These are phyloP conservation scores for Trichoderma koningii DNA, from an alignment of 2,329 filamentous ascomycete species.

Conservation along the genomic window DNA sequence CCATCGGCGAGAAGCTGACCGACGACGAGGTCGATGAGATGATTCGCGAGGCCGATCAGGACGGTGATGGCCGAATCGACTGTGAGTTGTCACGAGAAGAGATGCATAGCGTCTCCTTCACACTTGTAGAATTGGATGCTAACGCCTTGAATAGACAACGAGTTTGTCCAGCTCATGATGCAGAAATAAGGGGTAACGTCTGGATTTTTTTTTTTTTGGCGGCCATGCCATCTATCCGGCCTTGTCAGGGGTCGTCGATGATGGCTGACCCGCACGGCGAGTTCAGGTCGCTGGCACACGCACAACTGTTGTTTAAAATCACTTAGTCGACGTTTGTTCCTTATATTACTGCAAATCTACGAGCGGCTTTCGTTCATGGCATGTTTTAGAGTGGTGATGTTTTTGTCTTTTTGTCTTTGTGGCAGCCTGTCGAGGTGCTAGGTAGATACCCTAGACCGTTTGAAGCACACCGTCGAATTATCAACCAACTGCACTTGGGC, in stretches of 20 bases:
- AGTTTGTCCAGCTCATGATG: constrained; percentile 95
- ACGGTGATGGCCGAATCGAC: constrained; percentile 85
- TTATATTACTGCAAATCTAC: constrained; percentile 38
- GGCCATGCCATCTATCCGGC: constrained; percentile 25
- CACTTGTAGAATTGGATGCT: not conserved
- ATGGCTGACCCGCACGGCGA: constrained; percentile 19
- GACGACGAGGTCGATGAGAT: constrained; percentile 92
- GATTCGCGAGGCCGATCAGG: constrained; percentile 89
- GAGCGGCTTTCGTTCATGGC: constrained; percentile 37
- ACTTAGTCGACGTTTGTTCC: constrained; percentile 32
- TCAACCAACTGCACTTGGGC: not conserved
- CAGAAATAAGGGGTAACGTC: constrained; percentile 67
- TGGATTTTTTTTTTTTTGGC: constrained; percentile 25
- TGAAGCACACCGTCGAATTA: constrained; percentile 15
- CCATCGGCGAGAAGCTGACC: constrained; percentile 87
- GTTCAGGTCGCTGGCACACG: constrained; percentile 19
- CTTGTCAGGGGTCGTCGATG: constrained; percentile 18
- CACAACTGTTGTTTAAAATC: constrained; percentile 22
- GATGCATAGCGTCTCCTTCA: not conserved
- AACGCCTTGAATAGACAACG: constrained; percentile 65
- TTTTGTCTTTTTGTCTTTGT: constrained; percentile 29
- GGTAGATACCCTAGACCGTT: constrained; percentile 18
- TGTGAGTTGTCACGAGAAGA: constrained; percentile 59
- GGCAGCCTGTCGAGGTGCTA: constrained; percentile 17
- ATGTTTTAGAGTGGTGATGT: constrained; percentile 35